phyloP scores from a whole-genome alignment of 164 flowering plant species.

The Akebia trifoliata region DNA sequence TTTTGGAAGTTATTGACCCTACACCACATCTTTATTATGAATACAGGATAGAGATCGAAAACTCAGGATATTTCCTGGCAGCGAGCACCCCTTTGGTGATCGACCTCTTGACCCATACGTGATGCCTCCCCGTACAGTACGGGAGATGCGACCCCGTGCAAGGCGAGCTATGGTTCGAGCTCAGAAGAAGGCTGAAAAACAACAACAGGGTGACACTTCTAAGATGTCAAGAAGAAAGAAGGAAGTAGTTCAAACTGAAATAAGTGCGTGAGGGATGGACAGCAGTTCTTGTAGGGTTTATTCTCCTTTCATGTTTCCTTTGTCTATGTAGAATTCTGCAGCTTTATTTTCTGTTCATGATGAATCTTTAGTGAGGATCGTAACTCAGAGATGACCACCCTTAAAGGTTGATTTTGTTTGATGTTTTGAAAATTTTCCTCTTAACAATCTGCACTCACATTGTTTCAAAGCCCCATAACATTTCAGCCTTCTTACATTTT shows the following conservation, averaged over 20 bases:
- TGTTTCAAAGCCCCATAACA: no score
- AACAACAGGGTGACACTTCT: slow-evolving; percentile 25
- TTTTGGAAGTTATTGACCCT: neutral
- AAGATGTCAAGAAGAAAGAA: slow-evolving; percentile 34
- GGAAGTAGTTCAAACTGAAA: slow-evolving; percentile 26
- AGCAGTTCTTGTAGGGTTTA: neutral
- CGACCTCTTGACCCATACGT: slow-evolving; percentile 56
- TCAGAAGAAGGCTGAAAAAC: slow-evolving; percentile 66
- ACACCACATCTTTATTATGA: neutral
- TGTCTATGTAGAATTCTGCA: no score
- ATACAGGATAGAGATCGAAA: slow-evolving; percentile 82
- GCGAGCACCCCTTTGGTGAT: slow-evolving; percentile 84
- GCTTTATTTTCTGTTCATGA: no score
- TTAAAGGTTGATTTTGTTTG: no score
- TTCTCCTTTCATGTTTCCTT: neutral
- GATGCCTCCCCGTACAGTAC: slow-evolving; percentile 74
- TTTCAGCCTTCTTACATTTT: no score
- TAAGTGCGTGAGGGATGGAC: slow-evolving; percentile 10
- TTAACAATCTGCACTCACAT: no score
- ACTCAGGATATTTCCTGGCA: slow-evolving; percentile 70
- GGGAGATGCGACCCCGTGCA: slow-evolving; percentile 79
- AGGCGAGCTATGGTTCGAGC: slow-evolving; percentile 84
- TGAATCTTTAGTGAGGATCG: no score
- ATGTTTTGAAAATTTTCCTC: no score
- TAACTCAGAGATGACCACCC: no score